Evolutionary conservation across 768 basidiomycete species (phyloP).

Genomic region (Cantharellus cinnabarinus): DNA sequence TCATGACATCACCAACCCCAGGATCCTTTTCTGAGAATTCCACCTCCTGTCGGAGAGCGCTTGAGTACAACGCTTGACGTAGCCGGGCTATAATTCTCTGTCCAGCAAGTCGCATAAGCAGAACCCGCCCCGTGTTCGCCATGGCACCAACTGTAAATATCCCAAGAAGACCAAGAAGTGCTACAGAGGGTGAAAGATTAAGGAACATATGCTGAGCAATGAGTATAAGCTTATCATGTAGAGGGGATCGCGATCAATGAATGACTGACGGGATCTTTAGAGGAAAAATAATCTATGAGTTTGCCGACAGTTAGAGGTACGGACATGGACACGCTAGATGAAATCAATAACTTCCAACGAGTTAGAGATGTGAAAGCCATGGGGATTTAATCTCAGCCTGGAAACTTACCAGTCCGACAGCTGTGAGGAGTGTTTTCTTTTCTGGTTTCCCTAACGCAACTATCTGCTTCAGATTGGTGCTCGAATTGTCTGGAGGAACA

Average conservation of each 20-base stretch:
- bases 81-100: slow-evolving; percentile 82
- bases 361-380: neutral
- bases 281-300: slow-evolving; percentile 83
- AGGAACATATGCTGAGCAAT: slow-evolving; percentile 47
- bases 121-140: slow-evolving; percentile 67
- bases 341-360: slow-evolving; percentile 43
- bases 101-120: slow-evolving; percentile 74
- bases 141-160: slow-evolving; percentile 73
- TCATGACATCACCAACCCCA: slow-evolving; percentile 85
- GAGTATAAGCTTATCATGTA: neutral
- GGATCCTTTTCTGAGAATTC: slow-evolving; percentile 64
- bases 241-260: neutral
- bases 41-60: slow-evolving; percentile 75
- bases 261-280: slow-evolving; percentile 40
- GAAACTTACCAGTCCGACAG: slow-evolving; percentile 34
- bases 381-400: neutral
- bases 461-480: slow-evolving; percentile 56
- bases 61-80: slow-evolving; percentile 61
- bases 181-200: slow-evolving; percentile 59
- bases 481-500: slow-evolving; percentile 21
- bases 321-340: slow-evolving; percentile 78
- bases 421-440: slow-evolving; percentile 48
- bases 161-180: slow-evolving; percentile 48
- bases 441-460: slow-evolving; percentile 66
- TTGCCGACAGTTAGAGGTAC: slow-evolving; percentile 85